Evolutionary conservation across 805 yeast genomes (phyloP), one percentile per base, ranked within the genome.

Genomic region (Clavispora fructus): DNA sequence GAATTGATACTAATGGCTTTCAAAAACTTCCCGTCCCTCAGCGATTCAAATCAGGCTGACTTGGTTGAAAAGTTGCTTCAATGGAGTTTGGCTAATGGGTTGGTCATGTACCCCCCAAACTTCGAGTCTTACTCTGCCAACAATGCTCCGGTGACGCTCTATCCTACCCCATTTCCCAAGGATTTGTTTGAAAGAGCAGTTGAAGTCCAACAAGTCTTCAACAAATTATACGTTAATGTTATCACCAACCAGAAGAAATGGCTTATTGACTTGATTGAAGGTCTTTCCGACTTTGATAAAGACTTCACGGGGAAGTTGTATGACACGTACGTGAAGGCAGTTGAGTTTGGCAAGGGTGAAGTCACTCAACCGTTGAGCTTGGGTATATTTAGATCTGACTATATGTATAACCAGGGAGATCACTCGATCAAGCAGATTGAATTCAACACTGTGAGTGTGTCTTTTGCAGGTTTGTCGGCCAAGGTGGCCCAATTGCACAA

Each of bases 361-460:
- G 68, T 82, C 33, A 68, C 66, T 2, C 96, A 87, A 60, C 79
- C 82, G 1, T 71, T 87, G 32, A 78, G 90, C 0, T 71, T 91
- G 39, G 98, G 97, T 0, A 65, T 94, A 9, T 91, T 90, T 64
- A 78, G 99, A 62, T 85, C 95, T 0, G 99, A 94, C 60, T 94
- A 92, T 59, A 81, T 94, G 82, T 60, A 64, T 47, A 61, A 76
- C n/a, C 73, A 75, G 35, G 62, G 66, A 19, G 60, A 62, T 7
- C 67, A 68, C 42, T 65, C 65, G 12, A 85, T 92, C 58, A 91
- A 92, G 61, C 99, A 94, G 65, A 94, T 94, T 43, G 99, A 94
- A 64, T 92, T 92, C 70, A 94, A 94, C 66, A 91, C 99, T 1
- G 88, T 94, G 3, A 86, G 96, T 57, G 96, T 92, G 4, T 91